phyloP scores from a whole-genome alignment of 176 grass and related monocot species.

The Alopecurus myosuroides region DNA sequence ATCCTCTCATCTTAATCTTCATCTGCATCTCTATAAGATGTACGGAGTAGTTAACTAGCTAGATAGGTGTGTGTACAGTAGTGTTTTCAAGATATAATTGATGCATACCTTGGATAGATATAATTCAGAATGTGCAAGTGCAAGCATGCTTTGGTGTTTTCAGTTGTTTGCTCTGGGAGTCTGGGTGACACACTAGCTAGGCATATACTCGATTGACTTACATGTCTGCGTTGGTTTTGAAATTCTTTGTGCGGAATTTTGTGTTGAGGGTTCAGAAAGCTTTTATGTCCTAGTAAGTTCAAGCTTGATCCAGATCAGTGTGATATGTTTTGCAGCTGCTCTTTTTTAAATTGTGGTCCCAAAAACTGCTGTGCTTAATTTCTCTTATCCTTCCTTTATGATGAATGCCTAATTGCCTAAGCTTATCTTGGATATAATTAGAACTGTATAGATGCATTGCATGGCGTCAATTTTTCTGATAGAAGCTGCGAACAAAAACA shows the following conservation, averaged over 20 bases:
- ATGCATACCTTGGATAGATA: neutral
- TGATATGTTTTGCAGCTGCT: neutral
- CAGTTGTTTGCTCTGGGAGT: neutral
- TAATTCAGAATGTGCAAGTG: constrained; percentile 14
- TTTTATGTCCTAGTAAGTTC: neutral
- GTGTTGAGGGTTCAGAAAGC: neutral
- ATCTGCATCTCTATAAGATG: neutral
- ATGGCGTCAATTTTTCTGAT: neutral
- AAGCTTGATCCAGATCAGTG: neutral
- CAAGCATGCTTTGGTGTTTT: neutral
- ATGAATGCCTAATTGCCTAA: neutral
- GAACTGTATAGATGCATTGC: neutral
- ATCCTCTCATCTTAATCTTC: constrained; percentile 4
- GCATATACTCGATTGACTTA: neutral
- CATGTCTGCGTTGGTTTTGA: neutral
- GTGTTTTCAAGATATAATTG: neutral
- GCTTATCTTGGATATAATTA: neutral
- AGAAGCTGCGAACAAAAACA: neutral
- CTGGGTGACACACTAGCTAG: neutral
- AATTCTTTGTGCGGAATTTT: constrained; percentile 1
- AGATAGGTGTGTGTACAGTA: neutral
- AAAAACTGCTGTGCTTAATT: neutral
- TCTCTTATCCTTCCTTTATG: neutral
- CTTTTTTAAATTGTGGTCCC: neutral
- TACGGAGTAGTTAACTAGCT: neutral